phyloP scores from a whole-genome alignment of 306 rosid genomes.

The Cucumis cinereus region DNA sequence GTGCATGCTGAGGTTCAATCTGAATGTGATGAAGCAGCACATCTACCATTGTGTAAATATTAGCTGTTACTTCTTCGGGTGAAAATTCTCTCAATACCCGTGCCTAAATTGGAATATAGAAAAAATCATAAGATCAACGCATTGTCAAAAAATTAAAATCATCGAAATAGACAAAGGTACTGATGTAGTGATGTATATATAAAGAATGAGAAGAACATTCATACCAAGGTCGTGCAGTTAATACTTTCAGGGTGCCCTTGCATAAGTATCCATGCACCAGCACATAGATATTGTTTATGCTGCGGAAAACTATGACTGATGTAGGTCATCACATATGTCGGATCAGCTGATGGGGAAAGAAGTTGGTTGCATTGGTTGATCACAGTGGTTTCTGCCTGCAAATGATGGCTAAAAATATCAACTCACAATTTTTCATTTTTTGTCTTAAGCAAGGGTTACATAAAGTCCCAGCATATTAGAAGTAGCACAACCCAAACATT shows the following conservation, averaged over 20 bases:
- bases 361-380: conserved; percentile 85
- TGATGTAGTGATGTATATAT: not conserved
- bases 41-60: conserved; percentile 96
- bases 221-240: conserved; percentile 74
- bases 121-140: not conserved
- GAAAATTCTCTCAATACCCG: conserved; percentile 83
- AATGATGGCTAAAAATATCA: not conserved
- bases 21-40: conserved; percentile 89
- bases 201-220: conserved; percentile 13
- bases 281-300: conserved; percentile 82
- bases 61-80: conserved; percentile 85
- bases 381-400: conserved; percentile 91
- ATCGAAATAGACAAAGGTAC: not conserved
- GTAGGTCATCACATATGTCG: conserved; percentile 73
- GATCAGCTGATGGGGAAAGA: conserved; percentile 83
- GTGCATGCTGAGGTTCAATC: conserved; percentile 83
- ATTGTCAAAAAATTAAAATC: not conserved
- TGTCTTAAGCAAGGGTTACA: not conserved
- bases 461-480: not conserved
- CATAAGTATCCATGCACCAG: conserved; percentile 97
- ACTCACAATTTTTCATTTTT: not conserved
- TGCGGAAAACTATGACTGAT: conserved; percentile 58
- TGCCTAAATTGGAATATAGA: conserved; percentile 33
- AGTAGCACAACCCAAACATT: not conserved
- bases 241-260: conserved; percentile 84